Conservation (phyloP, 2,329 filamentous ascomycete genomes). For the Dothiorella sarmentorum region DNA sequence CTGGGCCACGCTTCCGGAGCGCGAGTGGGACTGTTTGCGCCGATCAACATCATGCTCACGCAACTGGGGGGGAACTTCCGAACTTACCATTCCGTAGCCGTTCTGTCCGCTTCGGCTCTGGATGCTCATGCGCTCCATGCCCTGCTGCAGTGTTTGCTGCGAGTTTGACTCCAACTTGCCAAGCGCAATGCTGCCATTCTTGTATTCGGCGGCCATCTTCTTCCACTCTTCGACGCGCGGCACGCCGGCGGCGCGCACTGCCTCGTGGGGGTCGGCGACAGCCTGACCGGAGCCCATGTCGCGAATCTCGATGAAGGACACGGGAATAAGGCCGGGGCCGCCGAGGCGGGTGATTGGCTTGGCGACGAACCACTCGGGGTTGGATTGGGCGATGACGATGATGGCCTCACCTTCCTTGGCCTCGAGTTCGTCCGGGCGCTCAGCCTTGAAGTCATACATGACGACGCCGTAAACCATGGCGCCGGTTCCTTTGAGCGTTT, state of each 20-base stretch:
- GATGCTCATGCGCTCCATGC: slow-evolving; percentile 75
- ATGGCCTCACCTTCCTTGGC: slow-evolving; percentile 95
- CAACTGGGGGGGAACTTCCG: slow-evolving; percentile 42
- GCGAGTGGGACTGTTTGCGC: slow-evolving; percentile 21
- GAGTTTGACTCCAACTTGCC: slow-evolving; percentile 72
- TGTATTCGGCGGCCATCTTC: slow-evolving; percentile 98
- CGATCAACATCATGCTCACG: slow-evolving; percentile 18
- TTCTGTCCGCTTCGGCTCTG: slow-evolving; percentile 47
- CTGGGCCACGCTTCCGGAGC: slow-evolving; percentile 17
- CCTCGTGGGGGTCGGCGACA: slow-evolving; percentile 77
- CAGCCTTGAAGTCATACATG: slow-evolving; percentile 93
- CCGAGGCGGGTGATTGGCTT: slow-evolving; percentile 98
- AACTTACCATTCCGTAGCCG: slow-evolving; percentile 32
- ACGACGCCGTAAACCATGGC: slow-evolving; percentile 96
- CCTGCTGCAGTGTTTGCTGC: slow-evolving; percentile 51
- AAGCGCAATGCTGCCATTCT: slow-evolving; percentile 96
- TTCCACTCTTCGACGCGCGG: slow-evolving; percentile 98
- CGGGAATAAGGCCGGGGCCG: slow-evolving; percentile 90
- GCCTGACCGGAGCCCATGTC: slow-evolving; percentile 87
- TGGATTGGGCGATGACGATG: slow-evolving; percentile 97
- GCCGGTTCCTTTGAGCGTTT: slow-evolving; percentile 52
- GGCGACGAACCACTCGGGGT: slow-evolving; percentile 98
- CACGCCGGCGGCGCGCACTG: slow-evolving; percentile 83
- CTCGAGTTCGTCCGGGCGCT: slow-evolving; percentile 92
- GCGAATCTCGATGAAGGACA: slow-evolving; percentile 93